Base-by-base conservation (phyloP, 208 protist genomes). In the Trypanosoma brucei region DNA sequence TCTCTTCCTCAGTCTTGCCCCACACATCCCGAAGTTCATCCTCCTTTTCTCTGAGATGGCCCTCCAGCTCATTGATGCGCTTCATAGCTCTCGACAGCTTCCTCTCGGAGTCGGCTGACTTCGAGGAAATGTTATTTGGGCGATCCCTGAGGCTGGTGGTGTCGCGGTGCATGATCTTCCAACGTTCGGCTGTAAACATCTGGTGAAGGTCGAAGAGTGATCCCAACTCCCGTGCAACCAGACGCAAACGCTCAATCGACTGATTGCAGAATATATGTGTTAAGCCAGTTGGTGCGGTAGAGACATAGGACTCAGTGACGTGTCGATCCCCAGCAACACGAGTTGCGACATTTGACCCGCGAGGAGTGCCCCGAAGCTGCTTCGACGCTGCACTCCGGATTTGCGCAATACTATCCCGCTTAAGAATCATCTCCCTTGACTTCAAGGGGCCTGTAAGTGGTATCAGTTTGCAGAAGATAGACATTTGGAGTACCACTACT, bases 381-480 rank as follows among this genome's bases (percentile, higher is more conserved):
- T 52, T 30, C 4, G 49, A 51, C 30, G 59, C 66, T 59, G 59
- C 59, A 14, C 35, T 37, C 31, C 56, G 51, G 14, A 70, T 63
- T 11, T 42, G n/a, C 1, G 50, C 49, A 54, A 70, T 55, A 33
- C n/a, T 6, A 7, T 59, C 51, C 14, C 51, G 56, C 22, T 59
- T 22, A 46, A 70, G 39, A 34, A 34, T 52, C 40, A 70, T 64
- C 37, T 37, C 54, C 0, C 37, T 2, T 37, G 40, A 14, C 9
- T n/a, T 38, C 14, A 56, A 55, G 0, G n/a, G 31, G 31, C 22
- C 3, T 14, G 6, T 7, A 3, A 7, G 0, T 53, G 58, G 14
- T 3, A 53, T 31, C 60, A 70, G n/a, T 55, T 45, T 70, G 51
- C 65, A 70, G 42, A 70, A 70, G n/a, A 70, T 33, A 33, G 57